phyloP scores from a whole-genome alignment of 2,329 filamentous ascomycete species.

The Neofusicoccum cordaticola region DNA sequence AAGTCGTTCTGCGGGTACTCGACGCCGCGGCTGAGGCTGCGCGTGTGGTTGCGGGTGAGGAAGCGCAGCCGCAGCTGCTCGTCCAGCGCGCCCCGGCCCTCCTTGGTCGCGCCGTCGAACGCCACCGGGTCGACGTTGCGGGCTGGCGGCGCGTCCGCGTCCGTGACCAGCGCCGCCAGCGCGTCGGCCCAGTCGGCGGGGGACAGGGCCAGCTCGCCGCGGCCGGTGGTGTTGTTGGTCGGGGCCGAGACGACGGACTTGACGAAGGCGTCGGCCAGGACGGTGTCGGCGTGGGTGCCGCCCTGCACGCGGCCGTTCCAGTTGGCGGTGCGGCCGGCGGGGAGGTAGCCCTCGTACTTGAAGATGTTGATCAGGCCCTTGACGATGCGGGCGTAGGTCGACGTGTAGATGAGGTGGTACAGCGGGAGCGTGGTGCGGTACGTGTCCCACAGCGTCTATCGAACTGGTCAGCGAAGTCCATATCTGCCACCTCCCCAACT shows the following conservation, averaged over 20 bases:
- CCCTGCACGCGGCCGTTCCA: constrained; percentile 41
- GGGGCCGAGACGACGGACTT: constrained; percentile 52
- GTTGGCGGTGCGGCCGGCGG: constrained; percentile 33
- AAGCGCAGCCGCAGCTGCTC: constrained; percentile 46
- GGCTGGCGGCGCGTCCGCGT: constrained; percentile 30
- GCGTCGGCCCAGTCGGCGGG: constrained; percentile 29
- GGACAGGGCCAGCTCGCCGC: neutral
- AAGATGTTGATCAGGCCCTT: constrained; percentile 24
- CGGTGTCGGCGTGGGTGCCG: constrained; percentile 71
- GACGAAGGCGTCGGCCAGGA: constrained; percentile 65
- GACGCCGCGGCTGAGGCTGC: constrained; percentile 32
- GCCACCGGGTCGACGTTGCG: constrained; percentile 26
- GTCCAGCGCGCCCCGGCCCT: constrained; percentile 42
- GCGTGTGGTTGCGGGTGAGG: constrained; percentile 37
- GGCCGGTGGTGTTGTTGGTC: constrained; percentile 28
- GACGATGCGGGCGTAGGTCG: constrained; percentile 19
- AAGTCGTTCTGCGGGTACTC: constrained; percentile 44
- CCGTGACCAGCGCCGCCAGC: constrained; percentile 30
- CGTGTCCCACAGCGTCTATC: constrained; percentile 14
- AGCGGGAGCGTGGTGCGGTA: constrained; percentile 20
- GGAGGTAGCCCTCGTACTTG: constrained; percentile 32
- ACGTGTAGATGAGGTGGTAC: constrained; percentile 20
- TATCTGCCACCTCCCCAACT: neutral
- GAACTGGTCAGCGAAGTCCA: neutral
- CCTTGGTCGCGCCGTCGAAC: constrained; percentile 36